These are phyloP conservation scores for Cordyceps pruinosa DNA, from an alignment of 2,329 filamentous ascomycete species.

Conservation along the genomic window DNA sequence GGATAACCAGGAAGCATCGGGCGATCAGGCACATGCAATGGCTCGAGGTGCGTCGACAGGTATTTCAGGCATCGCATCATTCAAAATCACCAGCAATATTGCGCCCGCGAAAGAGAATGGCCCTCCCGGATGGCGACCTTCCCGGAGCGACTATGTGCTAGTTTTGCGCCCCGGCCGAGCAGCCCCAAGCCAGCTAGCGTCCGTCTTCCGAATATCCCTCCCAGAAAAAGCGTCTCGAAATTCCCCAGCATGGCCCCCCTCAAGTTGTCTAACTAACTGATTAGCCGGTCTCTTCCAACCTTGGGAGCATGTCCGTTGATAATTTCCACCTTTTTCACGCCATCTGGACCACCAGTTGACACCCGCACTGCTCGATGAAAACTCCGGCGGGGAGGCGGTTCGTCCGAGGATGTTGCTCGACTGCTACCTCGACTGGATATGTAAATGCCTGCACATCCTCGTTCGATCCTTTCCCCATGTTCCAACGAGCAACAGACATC, in stretches of 20 bases:
- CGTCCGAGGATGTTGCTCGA: background rate
- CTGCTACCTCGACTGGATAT: background rate
- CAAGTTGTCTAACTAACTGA: background rate
- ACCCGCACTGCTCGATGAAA: background rate
- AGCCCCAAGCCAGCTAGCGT: constrained; percentile 6
- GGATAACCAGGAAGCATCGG: background rate
- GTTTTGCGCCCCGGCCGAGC: background rate
- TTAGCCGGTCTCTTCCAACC: background rate
- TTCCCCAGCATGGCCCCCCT: background rate
- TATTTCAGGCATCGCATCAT: background rate
- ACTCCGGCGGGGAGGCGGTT: background rate
- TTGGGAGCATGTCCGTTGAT: background rate
- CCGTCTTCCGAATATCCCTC: background rate
- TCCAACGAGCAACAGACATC: background rate
- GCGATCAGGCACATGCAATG: background rate
- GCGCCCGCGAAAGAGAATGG: background rate
- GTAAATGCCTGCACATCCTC: background rate
- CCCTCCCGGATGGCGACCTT: background rate
- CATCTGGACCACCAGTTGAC: background rate
- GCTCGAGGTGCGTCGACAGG: background rate
- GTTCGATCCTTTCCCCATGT: background rate
- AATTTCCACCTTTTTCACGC: constrained; percentile 8
- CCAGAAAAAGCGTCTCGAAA: background rate
- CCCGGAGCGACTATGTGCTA: background rate
- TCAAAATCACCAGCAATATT: too few relatives aligned